phyloP scores from a whole-genome alignment of 129 eudicot species.

The Dittrichia graveolens region DNA sequence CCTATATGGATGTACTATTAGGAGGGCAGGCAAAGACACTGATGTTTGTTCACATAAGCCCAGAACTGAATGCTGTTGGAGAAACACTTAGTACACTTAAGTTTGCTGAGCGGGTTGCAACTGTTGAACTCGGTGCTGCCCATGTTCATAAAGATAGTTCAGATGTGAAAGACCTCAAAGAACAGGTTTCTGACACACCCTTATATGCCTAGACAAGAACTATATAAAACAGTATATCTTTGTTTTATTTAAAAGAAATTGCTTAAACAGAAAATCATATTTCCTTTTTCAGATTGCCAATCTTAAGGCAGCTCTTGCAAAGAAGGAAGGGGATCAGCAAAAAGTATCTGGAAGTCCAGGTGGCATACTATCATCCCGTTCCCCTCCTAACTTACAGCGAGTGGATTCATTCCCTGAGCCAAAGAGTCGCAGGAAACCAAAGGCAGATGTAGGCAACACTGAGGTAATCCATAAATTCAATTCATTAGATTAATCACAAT shows the following conservation, averaged over 20 bases:
- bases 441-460: conserved; percentile 67
- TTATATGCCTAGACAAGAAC: neutral
- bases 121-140: conserved; percentile 98
- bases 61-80: conserved; percentile 91
- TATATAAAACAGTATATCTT: neutral
- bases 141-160: conserved; percentile 82
- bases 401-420: conserved; percentile 43
- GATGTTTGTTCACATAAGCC: conserved; percentile 99
- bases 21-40: conserved; percentile 99
- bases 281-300: conserved; percentile 64
- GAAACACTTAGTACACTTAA: conserved; percentile 97
- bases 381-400: conserved; percentile 44
- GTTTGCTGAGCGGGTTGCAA: conserved; percentile 97
- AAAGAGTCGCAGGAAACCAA: conserved; percentile 61
- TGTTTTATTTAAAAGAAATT: conserved; percentile 7
- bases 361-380: conserved; percentile 52
- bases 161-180: conserved; percentile 93
- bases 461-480: conserved; percentile 54
- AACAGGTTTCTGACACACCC: conserved; percentile 63
- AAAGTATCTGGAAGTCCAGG: conserved; percentile 62
- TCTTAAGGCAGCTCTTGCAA: conserved; percentile 89
- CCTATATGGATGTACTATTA: conserved; percentile 30
- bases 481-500: conserved; percentile 9
- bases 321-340: conserved; percentile 63
- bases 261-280: neutral